Base-by-base conservation (phyloP, 495 filamentous ascomycete species). In the Chaetomium cochliodes region DNA sequence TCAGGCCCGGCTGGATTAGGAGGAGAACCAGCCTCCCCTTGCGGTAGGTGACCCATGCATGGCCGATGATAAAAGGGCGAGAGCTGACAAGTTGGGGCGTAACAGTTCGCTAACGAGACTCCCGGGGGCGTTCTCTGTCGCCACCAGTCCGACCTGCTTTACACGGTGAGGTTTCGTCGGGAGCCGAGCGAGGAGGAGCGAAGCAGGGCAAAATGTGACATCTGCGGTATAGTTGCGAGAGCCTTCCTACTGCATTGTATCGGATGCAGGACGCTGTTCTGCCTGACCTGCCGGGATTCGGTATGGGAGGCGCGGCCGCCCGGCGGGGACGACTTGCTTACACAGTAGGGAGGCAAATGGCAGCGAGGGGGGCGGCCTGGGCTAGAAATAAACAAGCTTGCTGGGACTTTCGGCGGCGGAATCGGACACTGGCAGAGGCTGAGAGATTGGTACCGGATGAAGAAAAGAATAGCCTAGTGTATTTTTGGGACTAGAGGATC, bases 231-330 rank as follows among this genome's bases (percentile, higher is more conserved):
- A 15, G 12, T 7, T 0, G 53, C 59, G 25, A n/a, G 37, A 20
- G 47, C 18, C 5, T 65, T 65, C 22, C 25, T 59, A 33, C 16
- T 65, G 42, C 47, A 65, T 28, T 65, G 63, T 15, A 41, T 6
- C 1, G 33, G 22, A 18, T 65, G 63, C 23, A 20, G 23, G 20
- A 33, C 54, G 20, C 11, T 65, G 46, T 1, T 58, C 16, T 65
- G 63, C 23, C 33, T 59, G 9, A n/a, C 9, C 22, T 65, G 63
- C 18, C 55, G 55, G 1, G 63, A 65, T 20, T 0, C 2, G 25
- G 41, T 57, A 6, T 23, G 39, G 39, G 8, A 1, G 2, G 51
- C n/a, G 22, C 12, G 2, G 20, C 5, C 11, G 30, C 11, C 37
- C 9, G 23, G 22, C 9, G 11, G 6, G 22, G 23, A 0, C 9